Base-by-base conservation (phyloP, 2,329 filamentous ascomycete genomes). In the Cladophialophora carrionii region DNA sequence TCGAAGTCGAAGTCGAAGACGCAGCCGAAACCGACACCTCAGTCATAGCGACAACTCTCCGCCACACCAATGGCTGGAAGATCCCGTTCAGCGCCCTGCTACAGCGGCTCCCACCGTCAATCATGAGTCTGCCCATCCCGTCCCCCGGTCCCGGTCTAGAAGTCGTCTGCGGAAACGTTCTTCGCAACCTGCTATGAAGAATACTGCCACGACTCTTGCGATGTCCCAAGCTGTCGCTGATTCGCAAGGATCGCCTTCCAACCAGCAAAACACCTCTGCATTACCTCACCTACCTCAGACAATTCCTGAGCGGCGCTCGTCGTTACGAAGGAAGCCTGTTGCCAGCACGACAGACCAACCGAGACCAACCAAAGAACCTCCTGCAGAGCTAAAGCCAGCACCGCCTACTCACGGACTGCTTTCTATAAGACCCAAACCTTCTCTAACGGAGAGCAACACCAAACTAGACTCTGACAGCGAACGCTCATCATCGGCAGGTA, bases 91-190 rank as follows among this genome's bases (percentile, higher is more conserved):
- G n/a, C 37, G 55, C 34, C 51, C 57, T 34, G 22, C 57, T 9
- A 52, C 48, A n/a, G 57, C 57, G n/a, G 53, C 46, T 54, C 41
- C 57, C 31, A 31, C 52, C 52, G 31, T 61, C 49, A 37, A 55
- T 52, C 37, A 56, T 54, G 43, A 48, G 26, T n/a, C 59, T 55
- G 51, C 34, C 34, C 59, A 43, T 20, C 7, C 51, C 54, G 52
- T 26, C 4, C 46, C n/a, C 43, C 65, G 20, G 34, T 48, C 61
- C n/a, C 61, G 61, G 26, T 64, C 65, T 9, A 61, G 65, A 52
- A 64, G 58, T 57, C 65, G 65, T 53, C 54, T 64, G 37, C 62
- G 53, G 20, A 64, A 62, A 52, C 62, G 41, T 20, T 58, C 58
- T 20, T 62, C 65, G 8, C 26, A 57, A 31, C 43, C 26, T 17